These are phyloP conservation scores for Bretschneidera sinensis DNA, from an alignment of 345 rosid species.

Conservation along the genomic window DNA sequence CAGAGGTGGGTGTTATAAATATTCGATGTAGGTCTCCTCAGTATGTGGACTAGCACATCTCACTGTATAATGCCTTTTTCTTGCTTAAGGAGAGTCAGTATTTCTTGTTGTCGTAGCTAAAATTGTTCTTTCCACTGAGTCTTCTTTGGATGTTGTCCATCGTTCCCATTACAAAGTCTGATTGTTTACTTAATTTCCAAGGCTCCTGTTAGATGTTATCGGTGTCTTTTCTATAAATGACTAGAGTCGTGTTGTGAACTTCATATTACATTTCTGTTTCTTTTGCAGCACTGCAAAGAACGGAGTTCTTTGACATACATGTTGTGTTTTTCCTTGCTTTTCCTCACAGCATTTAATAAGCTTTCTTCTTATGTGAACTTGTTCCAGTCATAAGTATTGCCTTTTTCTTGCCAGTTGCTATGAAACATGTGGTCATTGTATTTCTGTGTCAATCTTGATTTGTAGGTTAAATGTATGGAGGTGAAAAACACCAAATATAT, in stretches of 20 bases:
- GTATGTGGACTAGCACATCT: neutral
- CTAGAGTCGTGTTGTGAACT: no score
- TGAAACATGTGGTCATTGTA: slow-evolving; percentile 1
- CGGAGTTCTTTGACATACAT: no score
- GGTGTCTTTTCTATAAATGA: no score
- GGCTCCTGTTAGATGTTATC: no score
- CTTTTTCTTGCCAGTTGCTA: neutral
- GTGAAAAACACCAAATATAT: slow-evolving; percentile 38
- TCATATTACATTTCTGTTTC: no score
- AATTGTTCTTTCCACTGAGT: neutral
- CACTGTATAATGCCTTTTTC: neutral
- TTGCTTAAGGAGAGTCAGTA: slow-evolving; percentile 2
- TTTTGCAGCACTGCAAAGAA: no score
- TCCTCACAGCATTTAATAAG: neutral
- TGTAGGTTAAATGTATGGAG: slow-evolving; percentile 76
- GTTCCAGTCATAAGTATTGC: no score
- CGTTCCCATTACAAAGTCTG: no score
- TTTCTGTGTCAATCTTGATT: slow-evolving; percentile 20
- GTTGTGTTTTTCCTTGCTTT: no score
- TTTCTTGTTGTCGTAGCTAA: neutral
- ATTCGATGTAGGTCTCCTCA: neutral
- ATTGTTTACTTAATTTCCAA: no score
- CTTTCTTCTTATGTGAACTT: neutral
- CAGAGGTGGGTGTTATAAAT: slow-evolving; percentile 51
- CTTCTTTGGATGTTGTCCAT: no score